phyloP scores from a whole-genome alignment of 805 yeast genomes.

The Candida hungchunana region DNA sequence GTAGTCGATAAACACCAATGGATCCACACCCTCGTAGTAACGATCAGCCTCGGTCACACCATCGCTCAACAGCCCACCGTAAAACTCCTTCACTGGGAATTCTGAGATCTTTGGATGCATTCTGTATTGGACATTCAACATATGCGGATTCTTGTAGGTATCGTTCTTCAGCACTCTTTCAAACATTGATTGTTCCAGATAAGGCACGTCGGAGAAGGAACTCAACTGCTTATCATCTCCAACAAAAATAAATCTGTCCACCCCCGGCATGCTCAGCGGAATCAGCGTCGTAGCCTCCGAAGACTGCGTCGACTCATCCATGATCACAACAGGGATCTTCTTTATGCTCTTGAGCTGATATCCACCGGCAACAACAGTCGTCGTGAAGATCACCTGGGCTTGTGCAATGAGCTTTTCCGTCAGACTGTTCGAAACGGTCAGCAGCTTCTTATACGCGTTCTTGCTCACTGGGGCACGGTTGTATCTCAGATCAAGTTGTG shows the following conservation, averaged over 20 bases:
- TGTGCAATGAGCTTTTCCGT: constrained; percentile 51
- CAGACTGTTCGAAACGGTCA: constrained; percentile 40
- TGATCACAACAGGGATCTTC: constrained; percentile 69
- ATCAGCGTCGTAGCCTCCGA: constrained; percentile 69
- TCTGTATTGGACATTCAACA: constrained; percentile 67
- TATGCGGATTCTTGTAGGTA: constrained; percentile 53
- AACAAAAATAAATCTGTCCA: constrained; percentile 62
- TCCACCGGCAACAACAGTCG: constrained; percentile 71
- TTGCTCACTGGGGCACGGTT: constrained; percentile 41
- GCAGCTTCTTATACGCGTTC: constrained; percentile 46
- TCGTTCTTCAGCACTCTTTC: constrained; percentile 64
- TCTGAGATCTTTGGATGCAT: constrained; percentile 64
- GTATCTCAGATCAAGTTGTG: constrained; percentile 38
- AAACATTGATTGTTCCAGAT: constrained; percentile 60
- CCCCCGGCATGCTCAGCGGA: constrained; percentile 65
- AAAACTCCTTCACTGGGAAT: constrained; percentile 51
- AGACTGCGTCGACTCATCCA: constrained; percentile 79
- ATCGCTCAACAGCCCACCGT: constrained; percentile 44
- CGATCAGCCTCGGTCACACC: constrained; percentile 58
- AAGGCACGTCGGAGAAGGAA: constrained; percentile 65
- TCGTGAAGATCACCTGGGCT: constrained; percentile 67
- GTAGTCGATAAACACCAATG: constrained; percentile 60
- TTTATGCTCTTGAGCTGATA: too few species aligned
- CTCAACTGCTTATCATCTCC: constrained; percentile 77
- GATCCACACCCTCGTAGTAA: constrained; percentile 42